Evolutionary conservation across 768 basidiomycete species (phyloP).

Genomic region (Hirschioporus abietinus): DNA sequence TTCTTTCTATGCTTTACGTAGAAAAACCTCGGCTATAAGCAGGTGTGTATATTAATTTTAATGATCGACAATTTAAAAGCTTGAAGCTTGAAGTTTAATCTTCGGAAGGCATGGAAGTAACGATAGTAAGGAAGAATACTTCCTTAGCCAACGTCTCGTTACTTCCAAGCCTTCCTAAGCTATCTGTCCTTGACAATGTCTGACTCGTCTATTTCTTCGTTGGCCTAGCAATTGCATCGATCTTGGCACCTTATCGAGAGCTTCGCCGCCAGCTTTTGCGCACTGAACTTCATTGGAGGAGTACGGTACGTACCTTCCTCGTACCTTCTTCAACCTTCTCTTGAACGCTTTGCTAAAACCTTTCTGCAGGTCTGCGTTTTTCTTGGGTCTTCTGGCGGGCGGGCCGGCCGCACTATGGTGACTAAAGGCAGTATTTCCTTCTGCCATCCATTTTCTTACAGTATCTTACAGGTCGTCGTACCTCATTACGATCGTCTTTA

Average conservation of each 20-base stretch:
- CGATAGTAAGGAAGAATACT: neutral
- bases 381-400: constrained; percentile 77
- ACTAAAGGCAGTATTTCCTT: neutral
- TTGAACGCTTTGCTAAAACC: constrained; percentile 11
- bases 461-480: constrained; percentile 71
- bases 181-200: too few species aligned
- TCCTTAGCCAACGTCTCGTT: too few species aligned
- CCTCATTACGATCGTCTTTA: constrained; percentile 75
- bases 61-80: neutral
- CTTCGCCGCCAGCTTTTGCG: constrained; percentile 83
- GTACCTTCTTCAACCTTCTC: constrained; percentile 12
- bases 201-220: constrained; percentile 5
- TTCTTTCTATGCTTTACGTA: constrained; percentile 28
- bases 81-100: neutral
- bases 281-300: constrained; percentile 87
- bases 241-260: constrained; percentile 80
- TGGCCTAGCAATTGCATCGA: constrained; percentile 72
- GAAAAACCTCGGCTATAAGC: constrained; percentile 77
- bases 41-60: constrained; percentile 37
- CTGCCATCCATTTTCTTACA: neutral
- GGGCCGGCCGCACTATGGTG: constrained; percentile 87
- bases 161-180: too few species aligned
- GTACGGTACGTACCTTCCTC: constrained; percentile 49
- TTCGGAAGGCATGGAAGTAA: neutral
- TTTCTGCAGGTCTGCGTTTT: constrained; percentile 58